Base-by-base conservation (phyloP, 108 stramenopile genomes). In the Fragilariopsis cylindrus region DNA sequence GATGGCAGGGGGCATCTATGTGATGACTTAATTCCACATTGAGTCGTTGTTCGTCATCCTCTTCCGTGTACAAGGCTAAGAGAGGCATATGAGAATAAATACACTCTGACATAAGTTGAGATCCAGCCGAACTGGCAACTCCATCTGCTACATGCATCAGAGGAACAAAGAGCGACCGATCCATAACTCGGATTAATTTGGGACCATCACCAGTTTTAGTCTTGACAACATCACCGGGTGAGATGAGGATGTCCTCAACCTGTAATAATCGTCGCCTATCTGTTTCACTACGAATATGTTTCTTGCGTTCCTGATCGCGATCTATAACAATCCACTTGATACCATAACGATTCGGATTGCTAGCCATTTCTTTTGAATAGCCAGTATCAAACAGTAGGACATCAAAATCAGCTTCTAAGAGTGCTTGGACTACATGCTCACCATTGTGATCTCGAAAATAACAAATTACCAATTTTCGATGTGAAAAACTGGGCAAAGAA, bases 381-480 rank as follows among this genome's bases (percentile, higher is more conserved):
- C 67, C 67, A 19, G 45, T 57, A 11, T 79, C 78, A 79, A 79
- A 74, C 11, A 76, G 19, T 18, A 80, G 9, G n/a, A 80, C 79
- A 66, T 80, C 75, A 42, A 80, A 75, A 12, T 70, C 79, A 6
- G 63, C 30, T 4, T 48, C 12, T 43, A 80, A 16, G 4, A 80
- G 49, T 2, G 79, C 74, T n/a, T 76, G 16, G 5, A 60, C 58
- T 2, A 76, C 43, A 12, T 43, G 13, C 8, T 71, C 70, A 6
- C 79, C 79, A 43, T 80, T 80, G 8, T 71, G 48, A 49, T 80
- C 79, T 50, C 79, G 69, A 21, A 75, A 80, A 57, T 80, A 80
- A 42, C 79, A 75, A 50, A 80, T 70, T 19, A 80, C 79, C 3
- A 80, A 39, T 60, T 76, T 75, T 12, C 79, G 66, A 9, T 57